Percentiles rank a stretch among this genome's conserved stretches.
Conservation (phyloP, 176 grass and related monocot genomes). For the Oryza meridionalis region DNA sequence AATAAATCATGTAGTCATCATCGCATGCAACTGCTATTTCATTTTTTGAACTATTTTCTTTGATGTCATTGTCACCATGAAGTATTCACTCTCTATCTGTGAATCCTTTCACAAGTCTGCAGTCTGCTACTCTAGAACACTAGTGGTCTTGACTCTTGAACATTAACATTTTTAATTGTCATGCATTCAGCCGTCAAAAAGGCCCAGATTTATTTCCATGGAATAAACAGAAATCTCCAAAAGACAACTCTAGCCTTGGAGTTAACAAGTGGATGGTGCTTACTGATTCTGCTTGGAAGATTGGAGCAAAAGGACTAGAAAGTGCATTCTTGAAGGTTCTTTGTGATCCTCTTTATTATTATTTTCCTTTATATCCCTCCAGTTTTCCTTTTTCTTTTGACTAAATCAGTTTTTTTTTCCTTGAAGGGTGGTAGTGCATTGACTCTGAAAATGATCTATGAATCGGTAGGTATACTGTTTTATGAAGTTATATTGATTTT, state of each 20-base stretch:
- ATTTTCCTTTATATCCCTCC: constrained; percentile 7
- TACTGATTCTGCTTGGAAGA: constrained; percentile 60
- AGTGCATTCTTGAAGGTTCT: constrained; percentile 78
- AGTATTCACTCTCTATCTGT: constrained; percentile 2
- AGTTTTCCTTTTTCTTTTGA: not conserved
- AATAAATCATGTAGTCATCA: constrained; percentile 6
- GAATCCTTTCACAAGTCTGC: constrained; percentile 31
- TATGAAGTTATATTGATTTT: not conserved
- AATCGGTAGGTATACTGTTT: constrained; percentile 60
- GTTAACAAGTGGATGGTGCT: constrained; percentile 76
- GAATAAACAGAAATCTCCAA: constrained; percentile 56
- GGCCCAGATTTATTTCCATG: constrained; percentile 58
- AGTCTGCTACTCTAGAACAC: not conserved
- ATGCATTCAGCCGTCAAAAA: constrained; percentile 43
- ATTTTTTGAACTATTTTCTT: not conserved
- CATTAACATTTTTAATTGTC: not conserved
- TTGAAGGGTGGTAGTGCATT: constrained; percentile 79
- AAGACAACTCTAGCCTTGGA: constrained; percentile 56
- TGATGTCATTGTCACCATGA: not conserved
- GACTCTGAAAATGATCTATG: constrained; percentile 75
- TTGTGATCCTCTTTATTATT: constrained; percentile 18
- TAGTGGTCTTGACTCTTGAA: constrained; percentile 21
- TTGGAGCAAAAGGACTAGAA: constrained; percentile 78
- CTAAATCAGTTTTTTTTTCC: constrained; percentile 33
- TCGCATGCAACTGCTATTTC: not conserved